These are phyloP conservation scores for Cercospora brassicicola DNA, from an alignment of 2,329 filamentous ascomycete species.

Conservation along the genomic window DNA sequence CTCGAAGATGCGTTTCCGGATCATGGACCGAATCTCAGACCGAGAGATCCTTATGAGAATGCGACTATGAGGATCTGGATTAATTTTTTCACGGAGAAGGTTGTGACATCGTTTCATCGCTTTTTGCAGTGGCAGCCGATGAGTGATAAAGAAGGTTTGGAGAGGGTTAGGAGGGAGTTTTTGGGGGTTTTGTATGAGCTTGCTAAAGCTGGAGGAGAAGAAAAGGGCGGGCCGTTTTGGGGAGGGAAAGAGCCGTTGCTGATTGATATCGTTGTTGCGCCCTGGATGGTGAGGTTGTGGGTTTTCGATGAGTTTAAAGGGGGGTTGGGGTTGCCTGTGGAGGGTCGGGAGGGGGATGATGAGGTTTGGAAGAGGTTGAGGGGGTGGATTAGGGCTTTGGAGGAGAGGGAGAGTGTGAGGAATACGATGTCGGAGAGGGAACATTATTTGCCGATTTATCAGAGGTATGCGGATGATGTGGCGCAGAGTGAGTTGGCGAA, in stretches of 20 bases:
- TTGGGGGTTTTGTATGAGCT: constrained; percentile 61
- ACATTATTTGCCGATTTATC: constrained; percentile 67
- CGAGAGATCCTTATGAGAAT: constrained; percentile 62
- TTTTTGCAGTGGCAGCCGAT: constrained; percentile 53
- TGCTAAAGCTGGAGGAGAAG: constrained; percentile 59
- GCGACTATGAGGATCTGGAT: constrained; percentile 71
- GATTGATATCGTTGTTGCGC: constrained; percentile 69
- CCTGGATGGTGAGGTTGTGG: constrained; percentile 66
- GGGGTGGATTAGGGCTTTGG: constrained; percentile 62
- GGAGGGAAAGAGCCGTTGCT: constrained; percentile 63
- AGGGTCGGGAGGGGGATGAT: constrained; percentile 56
- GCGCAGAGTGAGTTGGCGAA: constrained; percentile 52
- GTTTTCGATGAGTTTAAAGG: constrained; percentile 74
- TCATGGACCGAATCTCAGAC: constrained; percentile 55
- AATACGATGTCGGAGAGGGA: constrained; percentile 68
- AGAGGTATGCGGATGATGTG: constrained; percentile 50
- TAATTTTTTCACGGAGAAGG: constrained; percentile 66
- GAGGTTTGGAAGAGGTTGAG: constrained; percentile 64
- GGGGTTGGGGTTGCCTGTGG: constrained; percentile 49
- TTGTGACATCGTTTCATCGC: constrained; percentile 69
- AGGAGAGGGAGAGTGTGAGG: constrained; percentile 61
- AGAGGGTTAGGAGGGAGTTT: constrained; percentile 60
- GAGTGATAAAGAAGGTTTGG: constrained; percentile 43
- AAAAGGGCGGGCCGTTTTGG: constrained; percentile 63
- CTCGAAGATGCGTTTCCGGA: constrained; percentile 68